Conservation (phyloP, 1,284 basidiomycete species). For the Nidula niveotomentosa region DNA sequence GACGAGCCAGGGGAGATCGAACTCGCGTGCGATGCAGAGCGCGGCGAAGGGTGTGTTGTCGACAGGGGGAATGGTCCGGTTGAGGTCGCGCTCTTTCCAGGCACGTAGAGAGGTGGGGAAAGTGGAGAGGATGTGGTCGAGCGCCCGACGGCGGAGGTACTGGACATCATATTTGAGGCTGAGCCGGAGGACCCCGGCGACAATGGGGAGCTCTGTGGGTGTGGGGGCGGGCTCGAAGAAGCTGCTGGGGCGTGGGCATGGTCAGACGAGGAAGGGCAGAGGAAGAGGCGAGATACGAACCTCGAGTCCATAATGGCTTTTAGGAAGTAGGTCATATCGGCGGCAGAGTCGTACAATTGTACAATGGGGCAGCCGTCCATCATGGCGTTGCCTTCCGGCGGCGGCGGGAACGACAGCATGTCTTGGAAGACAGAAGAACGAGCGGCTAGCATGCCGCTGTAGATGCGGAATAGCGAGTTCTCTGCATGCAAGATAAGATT, state of each 20-base stretch:
- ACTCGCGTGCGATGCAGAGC: slow-evolving; percentile 25
- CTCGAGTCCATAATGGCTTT: too few species aligned
- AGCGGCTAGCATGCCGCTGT: too few species aligned
- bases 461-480: too few species aligned
- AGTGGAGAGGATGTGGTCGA: slow-evolving; percentile 30
- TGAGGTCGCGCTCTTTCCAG: slow-evolving; percentile 27
- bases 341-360: too few species aligned
- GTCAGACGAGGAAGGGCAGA: not conserved
- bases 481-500: too few species aligned
- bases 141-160: slow-evolving; percentile 31
- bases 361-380: too few species aligned
- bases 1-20: slow-evolving; percentile 27
- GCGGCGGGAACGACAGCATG: too few species aligned
- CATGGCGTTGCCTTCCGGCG: too few species aligned
- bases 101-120: slow-evolving; percentile 31
- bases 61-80: slow-evolving; percentile 25
- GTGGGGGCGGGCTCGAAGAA: slow-evolving; percentile 31
- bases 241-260: slow-evolving; percentile 11
- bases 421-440: too few species aligned
- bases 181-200: slow-evolving; percentile 34
- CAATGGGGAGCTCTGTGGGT: slow-evolving; percentile 24
- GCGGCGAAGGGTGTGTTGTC: slow-evolving; percentile 34
- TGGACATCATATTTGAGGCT: slow-evolving; percentile 39
- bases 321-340: too few species aligned
- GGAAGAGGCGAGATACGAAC: not conserved